Conservation (phyloP, 495 filamentous ascomycete genomes). For the Lindgomyces ingoldianus region DNA sequence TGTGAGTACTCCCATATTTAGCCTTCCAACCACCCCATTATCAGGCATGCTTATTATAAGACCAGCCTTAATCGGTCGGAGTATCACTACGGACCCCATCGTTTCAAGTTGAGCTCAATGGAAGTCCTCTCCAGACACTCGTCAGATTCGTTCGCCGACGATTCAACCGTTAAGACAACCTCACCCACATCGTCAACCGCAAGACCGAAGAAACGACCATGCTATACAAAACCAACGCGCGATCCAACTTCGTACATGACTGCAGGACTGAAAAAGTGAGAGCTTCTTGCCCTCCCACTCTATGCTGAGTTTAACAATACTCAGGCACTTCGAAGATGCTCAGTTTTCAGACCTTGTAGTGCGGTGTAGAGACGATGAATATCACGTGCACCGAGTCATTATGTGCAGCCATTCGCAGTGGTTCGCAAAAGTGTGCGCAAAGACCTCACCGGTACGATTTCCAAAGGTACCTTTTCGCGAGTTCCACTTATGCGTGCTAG, state of each 20-base stretch:
- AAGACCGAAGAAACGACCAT: slow-evolving; percentile 1
- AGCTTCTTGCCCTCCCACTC: background rate
- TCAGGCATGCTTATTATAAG: slow-evolving; percentile 14
- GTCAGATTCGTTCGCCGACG: slow-evolving; percentile 16
- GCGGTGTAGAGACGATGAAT: slow-evolving; percentile 18
- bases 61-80: slow-evolving; percentile 14
- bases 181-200: background rate
- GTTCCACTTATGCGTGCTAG: slow-evolving; percentile 2
- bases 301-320: background rate
- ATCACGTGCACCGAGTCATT: slow-evolving; percentile 26
- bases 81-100: slow-evolving; percentile 10
- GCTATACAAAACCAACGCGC: background rate
- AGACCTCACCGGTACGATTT: background rate
- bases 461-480: background rate
- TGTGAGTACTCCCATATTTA: slow-evolving; percentile 26
- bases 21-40: slow-evolving; percentile 7
- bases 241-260: slow-evolving; percentile 9
- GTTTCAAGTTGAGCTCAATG: slow-evolving; percentile 28
- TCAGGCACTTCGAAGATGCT: slow-evolving; percentile 19
- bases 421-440: slow-evolving; percentile 23
- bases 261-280: slow-evolving; percentile 18
- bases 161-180: background rate
- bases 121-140: slow-evolving; percentile 12
- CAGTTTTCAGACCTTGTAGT: slow-evolving; percentile 23
- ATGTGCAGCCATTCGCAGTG: slow-evolving; percentile 26